phyloP scores from a whole-genome alignment of 1,139 yeast genomes.

The Lodderomyces metapsilosis region DNA sequence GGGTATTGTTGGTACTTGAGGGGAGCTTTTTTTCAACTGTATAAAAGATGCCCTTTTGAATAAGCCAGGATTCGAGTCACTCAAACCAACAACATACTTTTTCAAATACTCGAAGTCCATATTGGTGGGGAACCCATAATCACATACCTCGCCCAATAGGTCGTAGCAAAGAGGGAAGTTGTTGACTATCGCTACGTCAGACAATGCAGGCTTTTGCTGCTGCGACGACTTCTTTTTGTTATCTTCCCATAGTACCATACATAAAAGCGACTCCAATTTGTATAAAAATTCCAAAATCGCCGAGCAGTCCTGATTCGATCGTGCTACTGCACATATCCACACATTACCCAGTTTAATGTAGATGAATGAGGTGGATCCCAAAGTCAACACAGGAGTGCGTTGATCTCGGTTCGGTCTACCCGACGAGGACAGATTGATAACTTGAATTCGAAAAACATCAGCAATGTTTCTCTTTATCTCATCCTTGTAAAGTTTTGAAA shows the following conservation, averaged over 20 bases:
- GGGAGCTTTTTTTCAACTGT: constrained; percentile 14
- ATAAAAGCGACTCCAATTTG: constrained; percentile 51
- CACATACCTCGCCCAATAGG: constrained; percentile 71
- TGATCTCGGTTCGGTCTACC: constrained; percentile 26
- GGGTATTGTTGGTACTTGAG: background rate
- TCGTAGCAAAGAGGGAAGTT: constrained; percentile 74
- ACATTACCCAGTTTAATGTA: constrained; percentile 69
- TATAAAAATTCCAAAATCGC: constrained; percentile 75
- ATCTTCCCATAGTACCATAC: constrained; percentile 19
- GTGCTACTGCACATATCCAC: constrained; percentile 83
- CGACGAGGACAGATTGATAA: constrained; percentile 50
- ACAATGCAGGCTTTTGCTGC: constrained; percentile 13
- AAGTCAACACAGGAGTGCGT: constrained; percentile 80
- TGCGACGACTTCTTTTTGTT: constrained; percentile 7
- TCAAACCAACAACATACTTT: constrained; percentile 20
- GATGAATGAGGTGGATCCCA: constrained; percentile 90
- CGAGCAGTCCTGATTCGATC: constrained; percentile 86
- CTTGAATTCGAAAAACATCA: constrained; percentile 91
- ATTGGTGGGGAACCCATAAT: constrained; percentile 79
- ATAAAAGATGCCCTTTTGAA: constrained; percentile 17
- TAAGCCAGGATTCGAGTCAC: constrained; percentile 21
- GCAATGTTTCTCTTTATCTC: constrained; percentile 66
- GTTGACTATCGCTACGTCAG: constrained; percentile 34
- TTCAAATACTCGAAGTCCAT: constrained; percentile 51
- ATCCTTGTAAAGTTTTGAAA: constrained; percentile 70